Evolutionary conservation across 2,329 filamentous ascomycete genomes (phyloP).

Genomic region (Fusarium pseudonygamai): DNA sequence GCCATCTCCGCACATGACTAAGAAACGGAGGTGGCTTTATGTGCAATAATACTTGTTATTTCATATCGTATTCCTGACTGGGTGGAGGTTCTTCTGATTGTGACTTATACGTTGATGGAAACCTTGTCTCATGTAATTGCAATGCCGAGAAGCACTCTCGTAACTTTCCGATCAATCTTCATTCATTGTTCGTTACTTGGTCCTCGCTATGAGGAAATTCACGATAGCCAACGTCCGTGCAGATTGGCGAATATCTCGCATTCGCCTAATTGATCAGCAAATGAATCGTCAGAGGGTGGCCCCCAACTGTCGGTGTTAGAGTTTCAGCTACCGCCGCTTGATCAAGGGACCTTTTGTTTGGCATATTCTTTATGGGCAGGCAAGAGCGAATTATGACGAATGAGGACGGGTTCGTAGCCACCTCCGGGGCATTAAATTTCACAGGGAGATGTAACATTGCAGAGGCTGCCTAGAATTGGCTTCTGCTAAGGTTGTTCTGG

Average conservation of each 20-base stretch:
- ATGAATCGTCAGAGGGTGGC: conserved; percentile 15
- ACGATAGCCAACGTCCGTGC: neutral
- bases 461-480: conserved; percentile 33
- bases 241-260: conserved; percentile 10
- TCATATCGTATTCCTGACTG: neutral
- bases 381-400: conserved; percentile 18
- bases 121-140: neutral
- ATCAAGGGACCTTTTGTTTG: conserved; percentile 31
- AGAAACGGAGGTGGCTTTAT: neutral
- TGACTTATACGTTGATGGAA: neutral
- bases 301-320: conserved; percentile 19
- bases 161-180: neutral
- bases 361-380: conserved; percentile 1
- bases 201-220: neutral
- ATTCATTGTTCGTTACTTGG: neutral
- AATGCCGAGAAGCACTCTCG: neutral
- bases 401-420: neutral
- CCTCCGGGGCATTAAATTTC: neutral
- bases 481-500: conserved; percentile 14
- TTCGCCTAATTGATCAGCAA: conserved; percentile 3
- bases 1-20: neutral
- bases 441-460: conserved; percentile 11
- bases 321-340: conserved; percentile 24
- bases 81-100: neutral
- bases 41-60: neutral